Conservation (phyloP, 139 green algal species). For the Chlorella sp. region DNA sequence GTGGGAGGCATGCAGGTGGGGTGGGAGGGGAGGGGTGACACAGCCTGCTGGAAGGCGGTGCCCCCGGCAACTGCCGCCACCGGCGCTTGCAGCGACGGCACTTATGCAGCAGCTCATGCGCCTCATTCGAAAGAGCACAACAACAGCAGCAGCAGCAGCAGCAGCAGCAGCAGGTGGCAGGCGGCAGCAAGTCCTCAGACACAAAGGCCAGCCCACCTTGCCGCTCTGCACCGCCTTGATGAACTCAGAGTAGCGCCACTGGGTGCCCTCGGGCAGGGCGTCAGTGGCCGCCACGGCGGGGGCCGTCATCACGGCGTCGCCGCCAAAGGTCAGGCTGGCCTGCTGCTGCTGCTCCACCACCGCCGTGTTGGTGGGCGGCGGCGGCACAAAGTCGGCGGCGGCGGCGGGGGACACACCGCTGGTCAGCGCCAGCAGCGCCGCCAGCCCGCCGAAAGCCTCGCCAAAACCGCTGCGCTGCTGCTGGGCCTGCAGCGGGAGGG, state of each 20-base stretch:
- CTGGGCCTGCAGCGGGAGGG: not conserved
- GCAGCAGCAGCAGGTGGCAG: no score
- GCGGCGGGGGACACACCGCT: conserved; percentile 25
- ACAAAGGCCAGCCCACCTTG: no score
- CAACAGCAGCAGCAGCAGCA: no score
- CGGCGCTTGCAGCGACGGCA: no score
- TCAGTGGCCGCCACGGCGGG: conserved; percentile 51
- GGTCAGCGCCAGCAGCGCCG: conserved; percentile 63
- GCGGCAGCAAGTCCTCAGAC: no score
- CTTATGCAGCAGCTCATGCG: no score
- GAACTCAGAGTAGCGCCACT: conserved; percentile 99
- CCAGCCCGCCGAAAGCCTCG: conserved; percentile 48
- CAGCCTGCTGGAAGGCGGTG: no score
- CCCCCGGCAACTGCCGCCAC: no score
- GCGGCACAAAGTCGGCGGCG: conserved; percentile 59
- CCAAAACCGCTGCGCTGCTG: conserved; percentile 37
- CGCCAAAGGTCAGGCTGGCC: conserved; percentile 36
- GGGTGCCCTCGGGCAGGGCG: conserved; percentile 92
- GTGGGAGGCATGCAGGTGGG: conserved; percentile 58
- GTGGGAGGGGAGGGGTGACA: not conserved
- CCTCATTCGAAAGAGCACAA: no score
- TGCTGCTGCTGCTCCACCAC: conserved; percentile 31
- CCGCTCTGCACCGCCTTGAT: conserved; percentile 85
- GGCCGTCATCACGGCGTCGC: conserved; percentile 26
- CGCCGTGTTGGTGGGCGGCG: conserved; percentile 46